Evolutionary conservation across 192 early-diverging fungal genomes (phyloP), one percentile per base, ranked within the genome.

Genomic region (Polychytrium aggregatum): DNA sequence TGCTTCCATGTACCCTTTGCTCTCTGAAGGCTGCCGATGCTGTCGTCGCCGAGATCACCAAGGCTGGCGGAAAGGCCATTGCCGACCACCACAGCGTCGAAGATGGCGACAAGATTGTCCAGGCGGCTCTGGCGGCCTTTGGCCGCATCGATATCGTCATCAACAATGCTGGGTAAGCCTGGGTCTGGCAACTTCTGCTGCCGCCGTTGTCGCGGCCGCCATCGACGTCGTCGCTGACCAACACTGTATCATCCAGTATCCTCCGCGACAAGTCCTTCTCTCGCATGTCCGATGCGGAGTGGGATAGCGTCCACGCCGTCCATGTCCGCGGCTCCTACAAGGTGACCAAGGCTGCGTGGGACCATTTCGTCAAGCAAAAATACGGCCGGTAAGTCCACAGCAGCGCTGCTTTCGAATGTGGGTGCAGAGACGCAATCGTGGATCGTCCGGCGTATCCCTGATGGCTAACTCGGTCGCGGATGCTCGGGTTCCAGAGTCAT

Each of bases 21-120:
- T n/a, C n/a, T n/a, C n/a, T n/a, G 5, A 59, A 78, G 46, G 90
- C 90, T 40, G 94, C 94, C 29, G 94, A 98, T 67, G 58, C 87
- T 16, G 92, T 98, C 29, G 94, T 98, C 13, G 81, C 82, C n/a
- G 90, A 96, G 60, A 95, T 98, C 62, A 71, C 65, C 28, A 64
- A 73, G 30, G 74, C 82, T 21, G 94, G 94, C 22, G 94, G 94
- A 42, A 76, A 83, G 53, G 94, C 94, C 10, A 87, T 99, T 17
- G 87, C 92, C 42, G 90, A 93, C 77, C 92, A 96, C 71, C 82
- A 95, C 71, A 93, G 92, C 51, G 96, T 99, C 25, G 84, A 94
- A 40, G 85, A 92, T 45, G 96, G 96, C 48, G 91, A 88, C 46
- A 92, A 91, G 79, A 99, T 99, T 60, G 86, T 99, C 18, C 88